Conservation (phyloP, 176 grass and related monocot species). For the Oryza punctata region DNA sequence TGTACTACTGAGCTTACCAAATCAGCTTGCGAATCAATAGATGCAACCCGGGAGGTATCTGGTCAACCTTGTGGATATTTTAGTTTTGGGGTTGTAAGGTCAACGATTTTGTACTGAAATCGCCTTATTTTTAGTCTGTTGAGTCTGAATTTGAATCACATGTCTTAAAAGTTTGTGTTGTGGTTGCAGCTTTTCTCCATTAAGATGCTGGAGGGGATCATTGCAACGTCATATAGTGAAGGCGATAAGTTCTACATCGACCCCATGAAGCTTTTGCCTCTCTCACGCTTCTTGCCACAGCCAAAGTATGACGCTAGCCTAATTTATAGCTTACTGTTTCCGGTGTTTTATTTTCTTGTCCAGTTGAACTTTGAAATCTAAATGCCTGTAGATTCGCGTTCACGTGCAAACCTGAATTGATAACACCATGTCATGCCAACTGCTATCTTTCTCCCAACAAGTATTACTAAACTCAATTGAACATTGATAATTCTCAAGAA, state of each 20-base stretch:
- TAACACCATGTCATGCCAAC: background rate
- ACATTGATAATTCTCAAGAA: background rate
- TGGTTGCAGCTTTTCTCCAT: constrained; percentile 72
- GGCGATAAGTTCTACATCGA: constrained; percentile 95
- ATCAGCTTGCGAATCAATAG: background rate
- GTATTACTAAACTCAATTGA: background rate
- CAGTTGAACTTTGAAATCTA: background rate
- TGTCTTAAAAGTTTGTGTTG: background rate
- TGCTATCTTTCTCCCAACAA: background rate
- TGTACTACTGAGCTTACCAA: background rate
- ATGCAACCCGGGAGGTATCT: background rate
- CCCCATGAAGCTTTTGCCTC: constrained; percentile 85
- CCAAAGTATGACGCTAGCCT: constrained; percentile 68
- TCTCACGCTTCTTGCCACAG: constrained; percentile 79
- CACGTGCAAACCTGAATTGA: background rate
- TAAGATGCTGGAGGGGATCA: constrained; percentile 92
- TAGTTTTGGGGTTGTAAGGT: background rate
- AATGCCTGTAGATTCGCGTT: background rate
- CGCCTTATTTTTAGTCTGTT: background rate
- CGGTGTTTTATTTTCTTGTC: background rate
- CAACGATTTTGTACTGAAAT: background rate
- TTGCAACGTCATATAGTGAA: constrained; percentile 68
- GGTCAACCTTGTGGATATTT: background rate
- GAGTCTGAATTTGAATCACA: background rate
- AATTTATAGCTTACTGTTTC: constrained; percentile 7